A percentile compares a stretch with the other conserved stretches of the same genome.
These are phyloP conservation scores for Obelidium mucronatum DNA, from an alignment of 192 early-diverging fungal genomes.

Conservation along the genomic window DNA sequence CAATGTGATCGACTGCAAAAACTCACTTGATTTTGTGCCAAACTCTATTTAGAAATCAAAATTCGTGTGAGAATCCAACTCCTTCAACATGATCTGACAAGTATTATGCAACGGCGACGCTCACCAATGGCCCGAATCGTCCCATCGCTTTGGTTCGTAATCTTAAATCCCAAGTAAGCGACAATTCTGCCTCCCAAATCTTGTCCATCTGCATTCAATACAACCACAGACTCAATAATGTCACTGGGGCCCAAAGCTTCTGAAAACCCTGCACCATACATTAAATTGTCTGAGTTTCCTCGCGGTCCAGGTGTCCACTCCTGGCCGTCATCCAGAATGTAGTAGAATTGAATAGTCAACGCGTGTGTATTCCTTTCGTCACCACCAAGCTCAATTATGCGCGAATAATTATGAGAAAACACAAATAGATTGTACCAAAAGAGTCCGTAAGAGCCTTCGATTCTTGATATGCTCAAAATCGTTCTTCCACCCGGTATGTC, in stretches of 20 bases:
- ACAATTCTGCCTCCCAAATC: conserved; percentile 7
- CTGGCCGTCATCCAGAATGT: conserved; percentile 6
- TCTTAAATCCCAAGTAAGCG: not conserved
- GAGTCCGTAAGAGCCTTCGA: conserved; percentile 1
- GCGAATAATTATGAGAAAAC: no score
- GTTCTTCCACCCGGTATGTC: conserved; percentile 12
- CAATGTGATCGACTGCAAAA: not conserved
- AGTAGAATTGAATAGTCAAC: conserved; percentile 10
- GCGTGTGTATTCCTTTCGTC: conserved; percentile 21
- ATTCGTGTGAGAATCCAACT: not conserved
- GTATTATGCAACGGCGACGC: not conserved
- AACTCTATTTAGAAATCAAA: not conserved
- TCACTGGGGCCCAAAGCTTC: not conserved
- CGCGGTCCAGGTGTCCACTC: conserved; percentile 18
- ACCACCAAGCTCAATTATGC: not conserved
- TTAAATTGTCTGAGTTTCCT: not conserved
- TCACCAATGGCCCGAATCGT: not conserved
- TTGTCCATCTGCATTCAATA: not conserved
- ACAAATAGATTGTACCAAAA: conserved; percentile 5
- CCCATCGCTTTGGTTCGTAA: not conserved
- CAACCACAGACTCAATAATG: not conserved
- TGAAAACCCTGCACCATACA: not conserved
- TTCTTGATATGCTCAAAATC: not conserved
- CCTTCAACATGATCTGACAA: not conserved
- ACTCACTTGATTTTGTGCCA: conserved; percentile 7